A percentile compares a stretch with the other conserved stretches of the same genome.
These are phyloP conservation scores for Colletotrichum agaves DNA, from an alignment of 2,329 filamentous ascomycete species.

Conservation along the genomic window DNA sequence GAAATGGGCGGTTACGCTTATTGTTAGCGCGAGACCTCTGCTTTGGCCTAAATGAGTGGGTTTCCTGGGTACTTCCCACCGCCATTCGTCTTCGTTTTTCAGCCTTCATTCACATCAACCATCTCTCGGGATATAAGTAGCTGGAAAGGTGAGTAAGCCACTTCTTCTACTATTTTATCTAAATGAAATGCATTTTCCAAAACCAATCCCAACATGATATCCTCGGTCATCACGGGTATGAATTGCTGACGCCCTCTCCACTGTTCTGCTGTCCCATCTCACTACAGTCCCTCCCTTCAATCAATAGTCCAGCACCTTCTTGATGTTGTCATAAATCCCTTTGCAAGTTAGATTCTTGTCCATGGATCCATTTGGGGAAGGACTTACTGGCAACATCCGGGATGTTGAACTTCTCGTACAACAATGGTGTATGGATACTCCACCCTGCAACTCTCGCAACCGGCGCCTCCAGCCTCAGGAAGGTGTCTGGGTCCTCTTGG, in stretches of 20 bases:
- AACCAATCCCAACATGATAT: no score
- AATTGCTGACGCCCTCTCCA: neutral
- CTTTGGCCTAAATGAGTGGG: neutral
- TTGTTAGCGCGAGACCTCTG: conserved; percentile 33
- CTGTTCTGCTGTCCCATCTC: neutral
- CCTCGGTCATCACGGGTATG: conserved; percentile 23
- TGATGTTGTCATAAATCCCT: conserved; percentile 80
- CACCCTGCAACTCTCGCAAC: conserved; percentile 89
- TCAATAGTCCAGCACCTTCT: conserved; percentile 73
- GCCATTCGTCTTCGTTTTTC: neutral
- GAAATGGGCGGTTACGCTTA: conserved; percentile 24
- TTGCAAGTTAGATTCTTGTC: conserved; percentile 42
- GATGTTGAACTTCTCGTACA: conserved; percentile 83
- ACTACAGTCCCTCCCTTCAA: neutral
- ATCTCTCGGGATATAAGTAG: neutral
- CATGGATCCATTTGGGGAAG: no score
- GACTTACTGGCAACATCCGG: conserved; percentile 88
- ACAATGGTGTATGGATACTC: conserved; percentile 83
- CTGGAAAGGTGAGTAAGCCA: no score
- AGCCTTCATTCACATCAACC: neutral
- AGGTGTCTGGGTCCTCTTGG: conserved; percentile 80
- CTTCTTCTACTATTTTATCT: no score
- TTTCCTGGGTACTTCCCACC: neutral
- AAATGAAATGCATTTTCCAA: no score
- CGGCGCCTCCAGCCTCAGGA: conserved; percentile 84